phyloP scores from a whole-genome alignment of 1,139 yeast species.

The Saccharomyces uvarum region DNA sequence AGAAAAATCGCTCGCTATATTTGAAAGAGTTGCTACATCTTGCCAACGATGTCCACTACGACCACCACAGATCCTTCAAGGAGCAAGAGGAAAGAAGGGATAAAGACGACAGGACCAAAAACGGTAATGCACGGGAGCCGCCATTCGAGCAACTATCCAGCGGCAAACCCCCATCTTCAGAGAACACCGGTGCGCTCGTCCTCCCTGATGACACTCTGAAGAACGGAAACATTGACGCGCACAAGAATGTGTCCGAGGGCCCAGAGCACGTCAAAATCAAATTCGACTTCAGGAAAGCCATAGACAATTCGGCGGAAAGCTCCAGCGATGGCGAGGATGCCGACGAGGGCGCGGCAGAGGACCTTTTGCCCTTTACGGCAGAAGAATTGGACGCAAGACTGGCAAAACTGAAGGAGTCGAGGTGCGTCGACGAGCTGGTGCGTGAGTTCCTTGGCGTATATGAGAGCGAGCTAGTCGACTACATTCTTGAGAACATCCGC shows the following conservation, averaged over 20 bases:
- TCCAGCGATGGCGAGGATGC: neutral
- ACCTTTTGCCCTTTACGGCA: slow-evolving; percentile 11
- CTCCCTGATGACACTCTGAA: neutral
- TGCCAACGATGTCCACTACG: slow-evolving; percentile 24
- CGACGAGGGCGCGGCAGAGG: neutral
- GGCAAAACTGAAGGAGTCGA: slow-evolving; percentile 12
- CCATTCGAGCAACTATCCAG: neutral
- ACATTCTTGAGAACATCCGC: slow-evolving; percentile 25
- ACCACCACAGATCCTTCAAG: slow-evolving; percentile 23
- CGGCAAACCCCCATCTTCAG: slow-evolving; percentile 1
- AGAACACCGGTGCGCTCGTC: neutral
- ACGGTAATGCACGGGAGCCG: slow-evolving; percentile 5
- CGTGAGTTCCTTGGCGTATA: slow-evolving; percentile 30
- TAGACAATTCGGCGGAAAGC: slow-evolving; percentile 12
- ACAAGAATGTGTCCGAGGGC: neutral
- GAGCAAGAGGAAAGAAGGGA: slow-evolving; percentile 21
- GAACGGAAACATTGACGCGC: neutral
- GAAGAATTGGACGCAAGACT: slow-evolving; percentile 15
- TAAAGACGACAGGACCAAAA: slow-evolving; percentile 16
- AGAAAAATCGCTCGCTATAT: slow-evolving; percentile 14
- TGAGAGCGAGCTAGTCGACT: slow-evolving; percentile 30
- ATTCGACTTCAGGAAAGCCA: slow-evolving; percentile 20
- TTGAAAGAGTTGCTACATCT: slow-evolving; percentile 22
- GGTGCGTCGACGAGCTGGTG: slow-evolving; percentile 26
- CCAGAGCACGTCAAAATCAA: slow-evolving; percentile 17